A percentile compares a stretch with the other conserved stretches of the same genome.
Conservation (phyloP, 148 eudicot species). For the Rhododendron williamsianum region DNA sequence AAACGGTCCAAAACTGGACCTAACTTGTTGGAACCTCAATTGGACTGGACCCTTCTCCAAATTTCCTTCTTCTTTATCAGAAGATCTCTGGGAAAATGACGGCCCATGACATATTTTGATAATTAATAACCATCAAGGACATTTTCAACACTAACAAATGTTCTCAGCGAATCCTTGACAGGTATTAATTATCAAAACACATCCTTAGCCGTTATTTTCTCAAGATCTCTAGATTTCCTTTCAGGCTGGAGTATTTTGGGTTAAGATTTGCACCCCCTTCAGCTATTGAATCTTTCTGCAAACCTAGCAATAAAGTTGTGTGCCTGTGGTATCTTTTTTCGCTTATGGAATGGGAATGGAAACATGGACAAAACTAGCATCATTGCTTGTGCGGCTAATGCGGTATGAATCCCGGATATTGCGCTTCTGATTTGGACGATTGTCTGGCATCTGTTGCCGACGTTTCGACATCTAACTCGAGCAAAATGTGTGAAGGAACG, state of each 20-base stretch:
- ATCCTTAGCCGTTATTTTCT: no score
- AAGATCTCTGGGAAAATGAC: no score
- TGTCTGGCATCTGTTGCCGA: not conserved
- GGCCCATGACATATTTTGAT: no score
- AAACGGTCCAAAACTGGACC: no score
- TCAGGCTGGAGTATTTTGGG: not conserved
- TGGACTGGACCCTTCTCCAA: no score
- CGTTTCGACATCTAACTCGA: not conserved
- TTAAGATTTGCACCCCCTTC: not conserved
- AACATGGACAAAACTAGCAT: not conserved
- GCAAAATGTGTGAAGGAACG: not conserved
- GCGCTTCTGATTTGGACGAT: not conserved
- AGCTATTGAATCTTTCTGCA: not conserved
- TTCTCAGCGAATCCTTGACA: no score
- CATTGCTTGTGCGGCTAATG: not conserved
- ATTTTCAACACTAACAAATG: no score
- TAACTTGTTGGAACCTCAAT: no score
- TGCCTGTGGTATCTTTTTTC: not conserved
- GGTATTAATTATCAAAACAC: no score
- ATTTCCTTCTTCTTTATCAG: no score
- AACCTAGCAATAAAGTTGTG: not conserved
- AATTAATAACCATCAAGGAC: no score
- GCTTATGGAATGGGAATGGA: not conserved
- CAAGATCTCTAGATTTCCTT: no score
- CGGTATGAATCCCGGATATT: not conserved